Evolutionary conservation across 129 eudicot genomes (phyloP).

Genomic region (Lactuca saligna): DNA sequence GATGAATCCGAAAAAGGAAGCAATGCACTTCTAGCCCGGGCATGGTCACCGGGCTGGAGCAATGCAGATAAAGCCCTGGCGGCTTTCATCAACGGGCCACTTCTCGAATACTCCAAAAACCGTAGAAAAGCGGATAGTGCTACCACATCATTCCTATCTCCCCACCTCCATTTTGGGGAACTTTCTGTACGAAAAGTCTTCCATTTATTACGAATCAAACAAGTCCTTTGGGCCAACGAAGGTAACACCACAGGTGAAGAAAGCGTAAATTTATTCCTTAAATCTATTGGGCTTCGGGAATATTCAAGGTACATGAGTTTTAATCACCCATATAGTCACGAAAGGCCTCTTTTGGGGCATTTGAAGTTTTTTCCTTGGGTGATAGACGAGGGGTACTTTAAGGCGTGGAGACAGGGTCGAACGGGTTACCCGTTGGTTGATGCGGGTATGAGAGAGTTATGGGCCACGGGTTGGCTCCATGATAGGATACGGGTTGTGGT

Average conservation of each 20-base stretch:
- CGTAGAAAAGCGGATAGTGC: slow-evolving; percentile 78
- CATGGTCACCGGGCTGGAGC: slow-evolving; percentile 99
- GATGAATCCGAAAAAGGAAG: slow-evolving; percentile 83
- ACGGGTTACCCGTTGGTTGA: slow-evolving; percentile 95
- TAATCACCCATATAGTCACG: slow-evolving; percentile 81
- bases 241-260: slow-evolving; percentile 80
- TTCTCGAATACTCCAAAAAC: slow-evolving; percentile 70
- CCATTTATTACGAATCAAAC: slow-evolving; percentile 73
- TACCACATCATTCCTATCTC: slow-evolving; percentile 90
- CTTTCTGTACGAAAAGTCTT: slow-evolving; percentile 77
- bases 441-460: slow-evolving; percentile 94
- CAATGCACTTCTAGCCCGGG: slow-evolving; percentile 90
- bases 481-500: slow-evolving; percentile 87
- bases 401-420: slow-evolving; percentile 92
- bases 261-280: slow-evolving; percentile 76
- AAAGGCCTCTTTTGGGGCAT: slow-evolving; percentile 76
- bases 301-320: slow-evolving; percentile 84
- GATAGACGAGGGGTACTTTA: slow-evolving; percentile 66
- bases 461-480: slow-evolving; percentile 94
- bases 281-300: slow-evolving; percentile 80
- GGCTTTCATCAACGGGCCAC: slow-evolving; percentile 64
- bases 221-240: slow-evolving; percentile 83
- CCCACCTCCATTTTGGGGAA: slow-evolving; percentile 88
- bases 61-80: slow-evolving; percentile 81
- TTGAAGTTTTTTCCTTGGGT: slow-evolving; percentile 84